A percentile compares a stretch with the other conserved stretches of the same genome.
Conservation (phyloP, 2,329 filamentous ascomycete genomes). For the Aspergillus bombycis region DNA sequence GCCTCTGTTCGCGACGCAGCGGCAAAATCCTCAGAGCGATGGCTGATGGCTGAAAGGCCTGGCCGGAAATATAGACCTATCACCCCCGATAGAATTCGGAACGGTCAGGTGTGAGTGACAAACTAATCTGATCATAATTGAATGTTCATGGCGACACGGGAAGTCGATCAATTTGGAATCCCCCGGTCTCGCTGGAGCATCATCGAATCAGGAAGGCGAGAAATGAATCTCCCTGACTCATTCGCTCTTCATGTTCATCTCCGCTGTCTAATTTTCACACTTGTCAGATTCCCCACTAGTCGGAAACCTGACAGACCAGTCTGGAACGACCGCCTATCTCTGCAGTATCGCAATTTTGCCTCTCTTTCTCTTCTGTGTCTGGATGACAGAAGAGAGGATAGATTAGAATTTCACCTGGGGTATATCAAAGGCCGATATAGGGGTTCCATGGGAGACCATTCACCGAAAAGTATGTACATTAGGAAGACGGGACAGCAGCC, state of each 20-base stretch:
- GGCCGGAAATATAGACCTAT: neutral
- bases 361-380: neutral
- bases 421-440: neutral
- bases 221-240: neutral
- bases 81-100: neutral
- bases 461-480: neutral
- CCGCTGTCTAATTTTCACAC: neutral
- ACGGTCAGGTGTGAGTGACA: neutral
- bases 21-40: neutral
- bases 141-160: neutral
- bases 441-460: neutral
- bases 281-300: neutral
- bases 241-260: neutral
- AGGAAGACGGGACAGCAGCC: neutral
- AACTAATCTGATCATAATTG: neutral
- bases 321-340: neutral
- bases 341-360: neutral
- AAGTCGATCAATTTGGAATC: neutral
- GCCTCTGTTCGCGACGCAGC: neutral
- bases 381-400: neutral
- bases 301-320: neutral
- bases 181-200: neutral
- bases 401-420: neutral
- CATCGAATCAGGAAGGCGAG: neutral
- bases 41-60: neutral